Percentiles rank a stretch among this genome's conserved stretches.
These are phyloP conservation scores for Coemansia biformis DNA, from an alignment of 192 early-diverging fungal genomes.

Conservation along the genomic window DNA sequence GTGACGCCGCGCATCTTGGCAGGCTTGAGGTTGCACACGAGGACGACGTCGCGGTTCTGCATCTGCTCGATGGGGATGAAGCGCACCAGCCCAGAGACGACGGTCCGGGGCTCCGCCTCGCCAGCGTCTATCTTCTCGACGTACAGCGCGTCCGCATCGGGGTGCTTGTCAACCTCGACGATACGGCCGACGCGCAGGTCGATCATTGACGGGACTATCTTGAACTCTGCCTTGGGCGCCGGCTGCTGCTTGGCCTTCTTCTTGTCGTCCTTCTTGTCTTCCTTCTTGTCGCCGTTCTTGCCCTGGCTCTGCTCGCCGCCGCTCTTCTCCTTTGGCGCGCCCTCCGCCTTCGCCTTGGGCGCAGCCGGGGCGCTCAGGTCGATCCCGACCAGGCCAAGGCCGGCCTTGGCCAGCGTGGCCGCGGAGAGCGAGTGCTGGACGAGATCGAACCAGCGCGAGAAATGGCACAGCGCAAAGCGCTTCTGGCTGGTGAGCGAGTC, in stretches of 20 bases:
- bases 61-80: conserved; percentile 88
- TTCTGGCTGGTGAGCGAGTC: conserved; percentile 53
- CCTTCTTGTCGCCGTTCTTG: conserved; percentile 32
- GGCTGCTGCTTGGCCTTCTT: conserved; percentile 60
- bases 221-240: conserved; percentile 44
- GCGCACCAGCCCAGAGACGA: conserved; percentile 91
- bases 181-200: conserved; percentile 94
- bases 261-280: conserved; percentile 2
- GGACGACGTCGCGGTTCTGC: conserved; percentile 62
- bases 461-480: conserved; percentile 55
- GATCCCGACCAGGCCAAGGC: conserved; percentile 50
- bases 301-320: conserved; percentile 4
- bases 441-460: conserved; percentile 75
- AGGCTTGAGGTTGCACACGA: conserved; percentile 94
- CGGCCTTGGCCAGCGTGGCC: conserved; percentile 38
- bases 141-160: conserved; percentile 94
- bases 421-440: conserved; percentile 62
- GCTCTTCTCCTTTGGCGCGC: conserved; percentile 23
- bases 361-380: conserved; percentile 51
- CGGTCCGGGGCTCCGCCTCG: conserved; percentile 75
- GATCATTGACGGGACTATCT: conserved; percentile 69
- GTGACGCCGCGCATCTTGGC: conserved; percentile 91
- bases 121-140: conserved; percentile 93
- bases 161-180: conserved; percentile 75
- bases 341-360: conserved; percentile 45